Percentiles rank a stretch among this genome's conserved stretches.
These are phyloP conservation scores for Excoecaria cochinchinensis DNA, from an alignment of 345 rosid genomes.

Conservation along the genomic window DNA sequence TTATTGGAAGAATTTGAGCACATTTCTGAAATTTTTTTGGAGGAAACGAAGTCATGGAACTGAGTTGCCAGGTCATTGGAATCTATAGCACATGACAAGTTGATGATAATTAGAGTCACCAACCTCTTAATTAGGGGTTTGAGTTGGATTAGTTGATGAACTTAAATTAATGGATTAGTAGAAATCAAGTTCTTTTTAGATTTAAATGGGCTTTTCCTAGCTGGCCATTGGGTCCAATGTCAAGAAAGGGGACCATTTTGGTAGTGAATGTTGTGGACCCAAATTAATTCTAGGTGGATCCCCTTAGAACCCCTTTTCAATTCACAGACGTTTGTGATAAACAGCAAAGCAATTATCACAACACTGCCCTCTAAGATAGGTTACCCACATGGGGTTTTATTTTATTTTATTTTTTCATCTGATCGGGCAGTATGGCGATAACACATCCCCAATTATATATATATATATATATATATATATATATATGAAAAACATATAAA, in stretches of 20 bases:
- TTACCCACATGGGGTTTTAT: conserved; percentile 20
- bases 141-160: background rate
- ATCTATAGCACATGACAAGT: conserved; percentile 36
- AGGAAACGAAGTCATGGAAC: conserved; percentile 13
- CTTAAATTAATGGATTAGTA: background rate
- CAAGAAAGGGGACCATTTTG: background rate
- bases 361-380: background rate
- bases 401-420: no score
- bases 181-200: background rate
- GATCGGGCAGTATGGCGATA: no score
- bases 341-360: background rate
- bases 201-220: conserved; percentile 17
- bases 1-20: no score
- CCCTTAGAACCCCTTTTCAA: background rate
- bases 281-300: background rate
- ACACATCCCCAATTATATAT: no score
- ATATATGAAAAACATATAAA: background rate
- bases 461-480: no score
- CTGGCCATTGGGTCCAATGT: conserved; percentile 25
- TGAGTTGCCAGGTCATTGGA: conserved; percentile 25
- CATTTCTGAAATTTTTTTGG: no score
- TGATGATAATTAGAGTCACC: conserved; percentile 3
- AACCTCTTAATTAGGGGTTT: background rate
- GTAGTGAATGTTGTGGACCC: conserved; percentile 15
- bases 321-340: background rate